A percentile compares a stretch with the other conserved stretches of the same genome.
These are phyloP conservation scores for Leishmania aethiopica DNA, from an alignment of 208 protist genomes.

Conservation along the genomic window DNA sequence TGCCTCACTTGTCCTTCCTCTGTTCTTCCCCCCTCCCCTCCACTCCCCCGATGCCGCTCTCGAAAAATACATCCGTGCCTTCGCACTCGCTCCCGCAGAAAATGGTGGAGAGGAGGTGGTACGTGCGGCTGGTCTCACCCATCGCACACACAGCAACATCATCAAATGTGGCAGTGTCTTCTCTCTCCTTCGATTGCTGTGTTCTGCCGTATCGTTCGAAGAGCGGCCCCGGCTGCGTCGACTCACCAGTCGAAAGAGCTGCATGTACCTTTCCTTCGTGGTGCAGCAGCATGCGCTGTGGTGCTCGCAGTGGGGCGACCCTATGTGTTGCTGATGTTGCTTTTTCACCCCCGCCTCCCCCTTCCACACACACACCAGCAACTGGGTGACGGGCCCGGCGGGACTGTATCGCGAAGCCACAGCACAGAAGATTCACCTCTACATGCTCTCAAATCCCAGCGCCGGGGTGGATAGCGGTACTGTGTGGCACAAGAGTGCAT, in stretches of 20 bases:
- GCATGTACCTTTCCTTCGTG: neutral
- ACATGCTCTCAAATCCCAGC: slow-evolving; percentile 62
- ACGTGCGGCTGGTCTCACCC: neutral
- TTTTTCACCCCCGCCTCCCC: slow-evolving; percentile 46
- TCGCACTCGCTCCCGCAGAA: neutral
- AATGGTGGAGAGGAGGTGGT: neutral
- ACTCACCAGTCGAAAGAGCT: neutral
- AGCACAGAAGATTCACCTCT: slow-evolving; percentile 36
- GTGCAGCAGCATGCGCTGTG: neutral
- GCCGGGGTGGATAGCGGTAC: slow-evolving; percentile 26
- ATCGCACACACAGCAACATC: neutral
- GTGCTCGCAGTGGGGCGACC: neutral
- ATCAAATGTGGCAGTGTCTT: neutral
- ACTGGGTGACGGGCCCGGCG: slow-evolving; percentile 56
- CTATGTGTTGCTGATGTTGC: neutral
- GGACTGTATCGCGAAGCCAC: slow-evolving; percentile 44
- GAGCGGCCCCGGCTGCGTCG: neutral
- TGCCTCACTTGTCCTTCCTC: neutral
- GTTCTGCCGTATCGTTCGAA: neutral
- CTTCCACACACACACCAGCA: neutral
- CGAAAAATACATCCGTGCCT: neutral
- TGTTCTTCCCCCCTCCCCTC: neutral
- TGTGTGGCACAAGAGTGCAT: slow-evolving; percentile 47
- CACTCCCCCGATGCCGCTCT: neutral
- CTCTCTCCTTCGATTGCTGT: neutral